These are phyloP conservation scores for Whalleya microplaca DNA, from an alignment of 2,329 filamentous ascomycete species.

Conservation along the genomic window DNA sequence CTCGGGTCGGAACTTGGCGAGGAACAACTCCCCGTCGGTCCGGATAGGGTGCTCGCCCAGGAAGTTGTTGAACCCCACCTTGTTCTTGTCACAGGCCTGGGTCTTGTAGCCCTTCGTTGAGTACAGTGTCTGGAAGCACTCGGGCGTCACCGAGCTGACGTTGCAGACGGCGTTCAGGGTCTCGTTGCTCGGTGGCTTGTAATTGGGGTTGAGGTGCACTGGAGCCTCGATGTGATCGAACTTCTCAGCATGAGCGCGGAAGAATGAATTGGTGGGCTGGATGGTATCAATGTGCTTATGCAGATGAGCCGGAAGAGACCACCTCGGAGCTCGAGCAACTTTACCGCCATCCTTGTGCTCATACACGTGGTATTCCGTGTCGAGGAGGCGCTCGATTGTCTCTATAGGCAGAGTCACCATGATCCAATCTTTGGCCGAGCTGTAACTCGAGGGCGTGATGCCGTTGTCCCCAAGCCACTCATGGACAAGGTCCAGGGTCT, in stretches of 20 bases:
- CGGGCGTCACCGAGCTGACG: constrained; percentile 53
- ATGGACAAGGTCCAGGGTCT: constrained; percentile 55
- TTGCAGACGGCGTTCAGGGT: constrained; percentile 47
- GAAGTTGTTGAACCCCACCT: constrained; percentile 51
- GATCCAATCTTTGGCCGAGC: constrained; percentile 61
- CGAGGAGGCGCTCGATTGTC: constrained; percentile 55
- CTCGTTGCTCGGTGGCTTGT: constrained; percentile 34
- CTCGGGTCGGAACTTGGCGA: constrained; percentile 42
- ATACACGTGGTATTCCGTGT: constrained; percentile 56
- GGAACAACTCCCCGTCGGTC: constrained; percentile 42
- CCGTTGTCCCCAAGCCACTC: constrained; percentile 60
- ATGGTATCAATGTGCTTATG: constrained; percentile 62
- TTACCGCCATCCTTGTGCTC: constrained; percentile 56
- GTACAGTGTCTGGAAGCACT: constrained; percentile 58
- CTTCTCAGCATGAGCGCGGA: constrained; percentile 42
- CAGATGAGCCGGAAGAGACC: constrained; percentile 61
- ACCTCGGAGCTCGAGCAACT: constrained; percentile 55
- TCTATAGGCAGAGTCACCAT: constrained; percentile 55
- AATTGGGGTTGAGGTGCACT: constrained; percentile 35
- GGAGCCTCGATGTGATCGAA: constrained; percentile 36
- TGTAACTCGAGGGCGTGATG: constrained; percentile 49
- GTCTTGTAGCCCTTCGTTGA: constrained; percentile 56
- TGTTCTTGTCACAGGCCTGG: constrained; percentile 44
- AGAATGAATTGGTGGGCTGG: constrained; percentile 65
- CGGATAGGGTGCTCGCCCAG: constrained; percentile 52